Conservation (phyloP, 2,329 filamentous ascomycete species). For the Beauveria medogensis region DNA sequence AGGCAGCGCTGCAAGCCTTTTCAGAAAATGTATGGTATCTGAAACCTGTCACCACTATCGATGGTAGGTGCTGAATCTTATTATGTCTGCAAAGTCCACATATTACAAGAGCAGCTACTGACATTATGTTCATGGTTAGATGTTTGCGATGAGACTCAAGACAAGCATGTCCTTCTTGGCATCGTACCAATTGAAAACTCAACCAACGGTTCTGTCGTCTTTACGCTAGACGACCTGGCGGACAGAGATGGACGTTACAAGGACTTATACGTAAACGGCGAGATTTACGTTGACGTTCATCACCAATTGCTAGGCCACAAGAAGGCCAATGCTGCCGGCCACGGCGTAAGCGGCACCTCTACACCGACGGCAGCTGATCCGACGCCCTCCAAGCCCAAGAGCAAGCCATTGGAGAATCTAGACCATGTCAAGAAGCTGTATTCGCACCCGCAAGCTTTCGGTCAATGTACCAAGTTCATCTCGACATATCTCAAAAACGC, state of each 20-base stretch:
- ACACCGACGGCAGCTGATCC: slow-evolving; percentile 43
- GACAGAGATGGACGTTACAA: slow-evolving; percentile 58
- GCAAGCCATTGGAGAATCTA: slow-evolving; percentile 43
- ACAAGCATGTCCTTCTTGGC: slow-evolving; percentile 55
- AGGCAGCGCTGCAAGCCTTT: slow-evolving; percentile 43
- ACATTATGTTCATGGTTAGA: slow-evolving; percentile 36
- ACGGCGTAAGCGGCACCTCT: slow-evolving; percentile 32
- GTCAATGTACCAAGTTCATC: slow-evolving; percentile 77
- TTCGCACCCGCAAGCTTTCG: slow-evolving; percentile 92
- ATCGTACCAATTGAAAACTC: slow-evolving; percentile 96
- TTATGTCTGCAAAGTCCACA: slow-evolving; percentile 7
- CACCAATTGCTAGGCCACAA: slow-evolving; percentile 69
- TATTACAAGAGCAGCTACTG: not conserved
- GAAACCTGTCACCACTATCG: slow-evolving; percentile 43
- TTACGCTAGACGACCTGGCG: slow-evolving; percentile 82
- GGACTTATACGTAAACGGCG: slow-evolving; percentile 68
- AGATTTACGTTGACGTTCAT: slow-evolving; percentile 79
- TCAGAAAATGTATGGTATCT: slow-evolving; percentile 39
- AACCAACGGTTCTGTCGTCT: slow-evolving; percentile 84
- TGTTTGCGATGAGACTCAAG: slow-evolving; percentile 72
- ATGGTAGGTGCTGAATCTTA: slow-evolving; percentile 26
- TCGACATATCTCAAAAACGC: slow-evolving; percentile 58
- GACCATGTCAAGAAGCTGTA: slow-evolving; percentile 67
- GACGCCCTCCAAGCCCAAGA: slow-evolving; percentile 34
- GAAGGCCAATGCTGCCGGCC: slow-evolving; percentile 10